Evolutionary conservation across 495 filamentous ascomycete genomes (phyloP), one percentile per base, ranked within the genome.

Genomic region (Neurospora sp.): DNA sequence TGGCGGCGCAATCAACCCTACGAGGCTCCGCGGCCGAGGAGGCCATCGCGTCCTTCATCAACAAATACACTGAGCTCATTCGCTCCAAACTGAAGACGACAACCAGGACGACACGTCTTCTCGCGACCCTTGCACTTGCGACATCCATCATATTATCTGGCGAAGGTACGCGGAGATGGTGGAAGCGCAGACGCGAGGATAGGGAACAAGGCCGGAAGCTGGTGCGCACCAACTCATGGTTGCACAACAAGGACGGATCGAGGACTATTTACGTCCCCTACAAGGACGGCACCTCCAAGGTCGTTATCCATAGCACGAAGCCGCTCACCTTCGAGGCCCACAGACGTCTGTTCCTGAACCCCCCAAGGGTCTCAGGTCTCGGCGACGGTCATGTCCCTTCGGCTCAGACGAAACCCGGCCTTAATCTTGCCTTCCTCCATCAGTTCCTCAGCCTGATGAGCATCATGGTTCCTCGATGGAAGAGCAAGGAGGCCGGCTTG

Each of bases 351-450:
- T 99, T 98, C 80, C 87, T 99, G 40, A 94, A 96, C 77, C 94
- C 96, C 0, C 94, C 95, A 23, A 86, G 91, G 71, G 91, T 92
- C 20, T 90, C 93, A 20, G 90, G 92, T 6, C 85, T 92, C 39
- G 87, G 86, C n/a, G 92, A 95, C 79, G 90, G 90, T 8, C 86
- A 88, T n/a, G 93, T 95, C 14, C 96, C 96, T 5, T 93, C 96
- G 7, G 87, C 92, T 7, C 91, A 96, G 76, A 93, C 93, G 3
- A 98, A 97, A 80, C 95, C 96, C 1, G 96, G 96, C 5, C 84
- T 99, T 70, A 99, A 99, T 80, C 86, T 98, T 66, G 96, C 96
- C n/a, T 99, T 99, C 79, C 83, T 99, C 31, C 96, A 99, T 80
- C 96, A 99, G 82, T 97, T 98, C 77, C 87, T 97, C 66, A 97